Evolutionary conservation across 1,284 basidiomycete genomes (phyloP).

Genomic region (Laetiporus sulphureus): DNA sequence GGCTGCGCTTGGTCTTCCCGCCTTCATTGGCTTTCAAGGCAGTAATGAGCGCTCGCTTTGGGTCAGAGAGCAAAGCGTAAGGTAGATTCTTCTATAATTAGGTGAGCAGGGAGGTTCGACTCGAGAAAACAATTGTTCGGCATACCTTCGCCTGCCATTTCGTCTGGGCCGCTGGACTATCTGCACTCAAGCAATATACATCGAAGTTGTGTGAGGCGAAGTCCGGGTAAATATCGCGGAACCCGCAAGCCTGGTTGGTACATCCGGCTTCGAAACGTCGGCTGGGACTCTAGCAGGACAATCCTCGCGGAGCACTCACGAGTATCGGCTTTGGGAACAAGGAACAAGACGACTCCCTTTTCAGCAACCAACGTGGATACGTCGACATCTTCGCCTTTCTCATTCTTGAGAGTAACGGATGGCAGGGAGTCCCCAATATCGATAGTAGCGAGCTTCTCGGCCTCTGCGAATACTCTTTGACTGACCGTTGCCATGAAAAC

Average conservation of each 20-base stretch:
- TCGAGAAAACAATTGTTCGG: background rate
- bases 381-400: constrained; percentile 68
- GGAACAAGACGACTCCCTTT: constrained; percentile 78
- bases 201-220: constrained; percentile 66
- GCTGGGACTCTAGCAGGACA: background rate
- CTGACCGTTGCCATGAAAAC: background rate
- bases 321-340: constrained; percentile 82
- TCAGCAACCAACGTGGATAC: constrained; percentile 54
- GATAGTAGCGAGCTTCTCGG: constrained; percentile 33
- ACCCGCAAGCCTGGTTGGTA: constrained; percentile 85
- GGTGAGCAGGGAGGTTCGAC: background rate
- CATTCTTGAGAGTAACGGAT: constrained; percentile 69
- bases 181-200: constrained; percentile 85
- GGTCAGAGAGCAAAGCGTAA: constrained; percentile 85
- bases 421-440: constrained; percentile 78
- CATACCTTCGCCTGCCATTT: constrained; percentile 82
- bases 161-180: constrained; percentile 69
- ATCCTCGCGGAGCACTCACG: constrained; percentile 49
- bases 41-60: constrained; percentile 71
- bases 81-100: constrained; percentile 65
- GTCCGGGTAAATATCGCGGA: constrained; percentile 75
- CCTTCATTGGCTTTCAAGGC: constrained; percentile 78
- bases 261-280: constrained; percentile 58
- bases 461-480: constrained; percentile 3
- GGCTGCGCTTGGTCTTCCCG: constrained; percentile 80